phyloP scores from a whole-genome alignment of 345 rosid genomes.

The Acer campestre region DNA sequence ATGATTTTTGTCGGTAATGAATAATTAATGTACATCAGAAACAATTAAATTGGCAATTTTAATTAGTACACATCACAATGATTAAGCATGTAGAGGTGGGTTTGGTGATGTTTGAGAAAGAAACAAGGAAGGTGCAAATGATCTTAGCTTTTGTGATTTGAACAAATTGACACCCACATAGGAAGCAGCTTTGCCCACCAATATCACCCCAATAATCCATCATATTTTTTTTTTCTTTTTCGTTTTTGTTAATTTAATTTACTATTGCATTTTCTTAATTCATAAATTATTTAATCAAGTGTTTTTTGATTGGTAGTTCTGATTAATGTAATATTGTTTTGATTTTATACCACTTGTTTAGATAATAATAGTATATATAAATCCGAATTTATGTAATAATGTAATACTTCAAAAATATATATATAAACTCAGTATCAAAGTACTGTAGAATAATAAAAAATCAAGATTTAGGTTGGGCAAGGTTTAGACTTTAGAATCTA shows the following conservation, averaged over 20 bases:
- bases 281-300: background rate
- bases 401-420: no score
- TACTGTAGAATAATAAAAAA: no score
- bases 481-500: no score
- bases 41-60: background rate
- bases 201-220: background rate
- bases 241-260: background rate
- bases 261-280: background rate
- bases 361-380: no score
- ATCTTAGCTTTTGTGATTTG: background rate
- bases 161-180: background rate
- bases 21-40: background rate
- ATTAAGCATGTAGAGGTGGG: background rate
- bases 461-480: no score
- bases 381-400: no score
- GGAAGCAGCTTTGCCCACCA: slow-evolving; percentile 6
- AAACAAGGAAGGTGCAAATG: background rate
- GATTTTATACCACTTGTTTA: background rate
- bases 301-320: background rate
- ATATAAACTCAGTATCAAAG: no score
- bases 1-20: background rate
- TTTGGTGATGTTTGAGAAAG: background rate
- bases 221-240: background rate
- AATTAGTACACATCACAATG: background rate
- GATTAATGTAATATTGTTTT: background rate